phyloP scores from a whole-genome alignment of 169 alveolate species.

The Babesia bigemina region DNA sequence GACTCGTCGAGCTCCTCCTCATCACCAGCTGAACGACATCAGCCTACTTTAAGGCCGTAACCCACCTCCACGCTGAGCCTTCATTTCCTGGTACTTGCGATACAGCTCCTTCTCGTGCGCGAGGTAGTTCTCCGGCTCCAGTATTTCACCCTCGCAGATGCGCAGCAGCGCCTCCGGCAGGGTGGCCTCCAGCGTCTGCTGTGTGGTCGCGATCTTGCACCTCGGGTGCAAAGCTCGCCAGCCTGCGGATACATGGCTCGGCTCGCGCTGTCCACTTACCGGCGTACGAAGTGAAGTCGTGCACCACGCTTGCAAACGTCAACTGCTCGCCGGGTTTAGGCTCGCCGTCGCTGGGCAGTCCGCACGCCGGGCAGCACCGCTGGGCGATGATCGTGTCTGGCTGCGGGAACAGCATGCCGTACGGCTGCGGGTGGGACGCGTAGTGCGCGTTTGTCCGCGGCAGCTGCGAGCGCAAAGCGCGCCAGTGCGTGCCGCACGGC shows the following conservation, averaged over 20 bases:
- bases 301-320: constrained; percentile 2
- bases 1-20: constrained; percentile 59
- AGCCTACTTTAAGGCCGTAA: neutral
- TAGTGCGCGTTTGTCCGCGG: constrained; percentile 73
- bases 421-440: constrained; percentile 54
- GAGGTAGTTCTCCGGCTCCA: constrained; percentile 38
- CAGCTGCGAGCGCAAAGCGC: constrained; percentile 77
- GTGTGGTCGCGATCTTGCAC: constrained; percentile 57
- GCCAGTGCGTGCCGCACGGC: constrained; percentile 73
- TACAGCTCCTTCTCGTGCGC: constrained; percentile 58
- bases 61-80: constrained; percentile 48
- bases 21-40: neutral
- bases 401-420: constrained; percentile 40
- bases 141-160: constrained; percentile 64
- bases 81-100: constrained; percentile 29
- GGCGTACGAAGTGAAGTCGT: constrained; percentile 13
- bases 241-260: neutral
- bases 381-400: constrained; percentile 26
- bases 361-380: constrained; percentile 65
- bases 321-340: neutral
- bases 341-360: constrained; percentile 47
- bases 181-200: constrained; percentile 46
- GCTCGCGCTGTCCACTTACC: neutral
- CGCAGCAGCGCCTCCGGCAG: constrained; percentile 52
- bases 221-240: constrained; percentile 58